Base-by-base conservation (phyloP, 805 yeast genomes). In the Barnettozyma salicaria region DNA sequence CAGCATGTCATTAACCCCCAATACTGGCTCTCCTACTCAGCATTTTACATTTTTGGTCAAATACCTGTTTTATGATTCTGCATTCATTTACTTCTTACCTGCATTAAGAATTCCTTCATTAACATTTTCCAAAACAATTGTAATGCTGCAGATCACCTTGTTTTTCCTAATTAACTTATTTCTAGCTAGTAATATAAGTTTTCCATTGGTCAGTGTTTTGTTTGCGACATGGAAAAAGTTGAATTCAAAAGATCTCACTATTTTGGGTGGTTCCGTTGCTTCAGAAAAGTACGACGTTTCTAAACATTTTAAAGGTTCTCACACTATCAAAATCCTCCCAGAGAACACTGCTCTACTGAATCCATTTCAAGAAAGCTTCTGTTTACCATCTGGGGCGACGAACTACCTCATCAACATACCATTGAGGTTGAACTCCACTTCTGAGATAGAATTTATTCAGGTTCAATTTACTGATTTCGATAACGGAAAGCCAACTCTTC, bases 271-370 rank as follows among this genome's bases (percentile, higher is more conserved):
- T 26, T 48, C 72, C 0, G 61, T 71, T 50, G 46, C 25, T 32
- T 44, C 29, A 11, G 55, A 36, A 49, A 62, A 43, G 43, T 58
- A 13, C 46, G 64, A 34, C 37, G 48, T 33, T 1, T 38, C 50
- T 19, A 45, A 43, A 30, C 94, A 88, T 57, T 82, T 89, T 56
- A 81, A 76, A 51, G 98, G 98, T 30, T 78, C 77, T 29, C 84
- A 85, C 52, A 83, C 89, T 1, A 80, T 92, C 43, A 83, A 89
- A 52, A 83, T 84, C 43, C 64, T 92, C 24, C 97, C 98, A 0
- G 97, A 90, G 59, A 82, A 94, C 30, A 80, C 94, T 0, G 96
- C 94, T 5, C 67, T 70, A 50, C 62, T 92, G 49, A 87, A 89
- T 45, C 96, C 96, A 3, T 73, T 76, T 48, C 74, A 68, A 34